A percentile compares a stretch with the other conserved stretches of the same genome.
Conservation (phyloP, 2,329 filamentous ascomycete genomes). For the Cercospora beticola region DNA sequence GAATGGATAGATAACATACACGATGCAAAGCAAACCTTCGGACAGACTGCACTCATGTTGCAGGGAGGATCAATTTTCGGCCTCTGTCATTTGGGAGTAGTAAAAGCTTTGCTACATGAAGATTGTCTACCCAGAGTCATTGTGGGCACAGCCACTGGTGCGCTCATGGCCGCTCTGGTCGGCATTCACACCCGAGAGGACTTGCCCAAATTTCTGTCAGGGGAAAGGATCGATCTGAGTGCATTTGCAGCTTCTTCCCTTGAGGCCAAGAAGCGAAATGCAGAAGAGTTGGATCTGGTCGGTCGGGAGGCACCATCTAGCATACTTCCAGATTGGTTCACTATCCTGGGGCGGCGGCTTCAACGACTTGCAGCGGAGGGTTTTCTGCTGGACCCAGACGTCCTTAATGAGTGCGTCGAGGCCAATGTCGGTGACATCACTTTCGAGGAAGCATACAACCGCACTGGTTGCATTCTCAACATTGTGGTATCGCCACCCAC, state of each 20-base stretch:
- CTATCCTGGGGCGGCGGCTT: slow-evolving; percentile 65
- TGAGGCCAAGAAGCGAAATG: slow-evolving; percentile 26
- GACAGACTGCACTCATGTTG: slow-evolving; percentile 73
- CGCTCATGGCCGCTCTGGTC: slow-evolving; percentile 83
- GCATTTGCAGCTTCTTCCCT: slow-evolving; percentile 62
- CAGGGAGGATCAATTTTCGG: slow-evolving; percentile 88
- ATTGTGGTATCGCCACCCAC: slow-evolving; percentile 81
- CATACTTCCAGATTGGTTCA: slow-evolving; percentile 47
- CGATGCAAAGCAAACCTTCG: slow-evolving; percentile 87
- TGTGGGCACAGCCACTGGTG: slow-evolving; percentile 85
- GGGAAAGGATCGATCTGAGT: slow-evolving; percentile 77
- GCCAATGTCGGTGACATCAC: slow-evolving; percentile 86
- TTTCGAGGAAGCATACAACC: slow-evolving; percentile 86
- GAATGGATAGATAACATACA: slow-evolving; percentile 83
- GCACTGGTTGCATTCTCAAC: slow-evolving; percentile 83
- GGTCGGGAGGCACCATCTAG: slow-evolving; percentile 54
- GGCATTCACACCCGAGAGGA: slow-evolving; percentile 86
- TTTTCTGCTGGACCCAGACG: slow-evolving; percentile 70
- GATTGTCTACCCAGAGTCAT: slow-evolving; percentile 82
- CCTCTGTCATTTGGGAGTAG: slow-evolving; percentile 86
- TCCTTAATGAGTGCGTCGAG: slow-evolving; percentile 79
- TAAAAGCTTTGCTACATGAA: slow-evolving; percentile 75
- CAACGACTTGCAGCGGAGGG: slow-evolving; percentile 71
- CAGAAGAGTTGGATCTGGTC: slow-evolving; percentile 6
- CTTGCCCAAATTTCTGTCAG: slow-evolving; percentile 71